These are phyloP conservation scores for Leishmania martiniquensis DNA, from an alignment of 208 protist species.

Conservation along the genomic window DNA sequence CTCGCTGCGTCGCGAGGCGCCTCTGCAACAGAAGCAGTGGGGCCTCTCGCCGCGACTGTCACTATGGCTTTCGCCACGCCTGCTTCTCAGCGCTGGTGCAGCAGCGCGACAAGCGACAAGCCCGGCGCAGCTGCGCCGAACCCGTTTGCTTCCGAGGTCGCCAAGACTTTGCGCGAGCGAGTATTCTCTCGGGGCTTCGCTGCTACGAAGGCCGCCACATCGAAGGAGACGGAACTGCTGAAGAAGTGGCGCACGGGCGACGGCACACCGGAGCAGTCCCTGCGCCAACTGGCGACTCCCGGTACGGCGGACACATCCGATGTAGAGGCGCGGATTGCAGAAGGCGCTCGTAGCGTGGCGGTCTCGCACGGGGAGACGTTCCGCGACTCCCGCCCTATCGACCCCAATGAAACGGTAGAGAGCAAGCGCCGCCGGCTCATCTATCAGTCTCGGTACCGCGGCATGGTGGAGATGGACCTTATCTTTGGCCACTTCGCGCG, in stretches of 20 bases:
- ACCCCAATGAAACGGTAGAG: slow-evolving; percentile 58
- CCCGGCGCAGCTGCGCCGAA: background rate
- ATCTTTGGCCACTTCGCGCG: slow-evolving; percentile 85
- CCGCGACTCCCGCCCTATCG: slow-evolving; percentile 59
- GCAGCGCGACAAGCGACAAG: background rate
- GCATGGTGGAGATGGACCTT: slow-evolving; percentile 93
- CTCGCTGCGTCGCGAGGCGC: background rate
- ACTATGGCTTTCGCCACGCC: background rate
- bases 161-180: slow-evolving; percentile 30
- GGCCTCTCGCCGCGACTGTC: background rate
- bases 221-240: slow-evolving; percentile 42
- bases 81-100: slow-evolving; percentile 19
- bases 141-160: slow-evolving; percentile 29
- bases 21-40: background rate
- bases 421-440: slow-evolving; percentile 75
- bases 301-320: slow-evolving; percentile 27
- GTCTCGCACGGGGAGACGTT: slow-evolving; percentile 53
- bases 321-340: slow-evolving; percentile 21
- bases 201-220: slow-evolving; percentile 22
- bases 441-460: slow-evolving; percentile 86
- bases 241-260: slow-evolving; percentile 38
- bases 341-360: slow-evolving; percentile 37
- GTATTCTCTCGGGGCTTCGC: slow-evolving; percentile 31
- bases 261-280: slow-evolving; percentile 22
- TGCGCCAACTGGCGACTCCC: slow-evolving; percentile 18